These are phyloP conservation scores for Scheffersomyces stipitis DNA, from an alignment of 805 yeast genomes.

Conservation along the genomic window DNA sequence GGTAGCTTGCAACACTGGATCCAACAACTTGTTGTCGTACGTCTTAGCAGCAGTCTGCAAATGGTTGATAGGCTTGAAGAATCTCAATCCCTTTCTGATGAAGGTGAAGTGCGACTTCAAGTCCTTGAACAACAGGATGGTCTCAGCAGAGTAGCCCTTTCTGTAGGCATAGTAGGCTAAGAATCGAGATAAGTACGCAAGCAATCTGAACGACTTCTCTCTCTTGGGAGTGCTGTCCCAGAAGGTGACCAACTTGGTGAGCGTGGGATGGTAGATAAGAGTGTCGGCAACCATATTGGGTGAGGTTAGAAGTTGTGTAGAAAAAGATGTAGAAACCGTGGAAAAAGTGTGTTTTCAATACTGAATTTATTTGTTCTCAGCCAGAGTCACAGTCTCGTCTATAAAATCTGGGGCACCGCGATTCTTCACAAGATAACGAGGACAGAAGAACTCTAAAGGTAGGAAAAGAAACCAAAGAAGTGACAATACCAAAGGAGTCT, in stretches of 20 bases:
- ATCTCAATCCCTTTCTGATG: constrained; percentile 80
- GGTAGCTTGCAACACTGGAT: constrained; percentile 53
- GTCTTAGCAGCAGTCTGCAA: constrained; percentile 67
- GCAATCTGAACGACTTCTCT: constrained; percentile 74
- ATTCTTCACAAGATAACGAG: too few relatives aligned
- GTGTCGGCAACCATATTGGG: constrained; percentile 68
- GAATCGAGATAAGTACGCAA: constrained; percentile 80
- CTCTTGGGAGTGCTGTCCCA: constrained; percentile 71
- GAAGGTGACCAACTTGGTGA: constrained; percentile 59
- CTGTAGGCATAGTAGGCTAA: constrained; percentile 60
- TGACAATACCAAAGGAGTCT: too few relatives aligned
- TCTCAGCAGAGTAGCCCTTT: constrained; percentile 50
- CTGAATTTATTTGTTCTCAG: too few relatives aligned
- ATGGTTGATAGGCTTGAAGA: constrained; percentile 77
- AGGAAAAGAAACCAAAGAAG: too few relatives aligned
- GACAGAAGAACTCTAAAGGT: too few relatives aligned
- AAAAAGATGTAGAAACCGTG: too few relatives aligned
- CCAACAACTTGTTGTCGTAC: constrained; percentile 68
- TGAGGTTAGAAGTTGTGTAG: too few relatives aligned
- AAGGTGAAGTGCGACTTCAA: constrained; percentile 64
- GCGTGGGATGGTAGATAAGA: constrained; percentile 70
- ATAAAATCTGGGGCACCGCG: too few relatives aligned
- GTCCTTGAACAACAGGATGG: constrained; percentile 50
- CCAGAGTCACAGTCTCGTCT: too few relatives aligned
- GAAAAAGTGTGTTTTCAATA: too few relatives aligned